phyloP scores from a whole-genome alignment of 2,329 filamentous ascomycete species.

The Penicillium sclerotigenum region DNA sequence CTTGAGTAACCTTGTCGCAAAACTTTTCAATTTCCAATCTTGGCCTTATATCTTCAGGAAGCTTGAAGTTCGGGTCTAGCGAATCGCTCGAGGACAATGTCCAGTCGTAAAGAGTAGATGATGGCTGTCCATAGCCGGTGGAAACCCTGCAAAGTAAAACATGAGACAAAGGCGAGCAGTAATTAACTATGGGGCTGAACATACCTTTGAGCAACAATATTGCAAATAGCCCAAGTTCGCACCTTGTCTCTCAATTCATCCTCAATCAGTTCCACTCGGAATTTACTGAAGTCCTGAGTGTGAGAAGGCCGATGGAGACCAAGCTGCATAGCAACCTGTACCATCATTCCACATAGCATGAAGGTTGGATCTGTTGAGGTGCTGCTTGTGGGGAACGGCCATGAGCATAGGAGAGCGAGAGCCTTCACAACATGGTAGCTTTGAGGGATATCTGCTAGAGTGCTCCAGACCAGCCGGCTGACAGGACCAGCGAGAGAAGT shows the following conservation, averaged over 20 bases:
- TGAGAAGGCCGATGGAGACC: slow-evolving; percentile 63
- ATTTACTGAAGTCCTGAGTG: slow-evolving; percentile 55
- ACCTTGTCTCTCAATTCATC: slow-evolving; percentile 63
- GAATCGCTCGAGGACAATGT: slow-evolving; percentile 49
- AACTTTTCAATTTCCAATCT: slow-evolving; percentile 58
- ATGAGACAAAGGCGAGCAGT: background rate
- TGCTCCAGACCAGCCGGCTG: slow-evolving; percentile 60
- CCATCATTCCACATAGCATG: slow-evolving; percentile 64
- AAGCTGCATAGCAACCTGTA: slow-evolving; percentile 66
- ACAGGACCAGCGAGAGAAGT: slow-evolving; percentile 53
- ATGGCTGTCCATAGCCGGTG: slow-evolving; percentile 66
- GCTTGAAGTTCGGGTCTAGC: slow-evolving; percentile 45
- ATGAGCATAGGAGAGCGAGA: slow-evolving; percentile 61
- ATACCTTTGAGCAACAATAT: slow-evolving; percentile 64
- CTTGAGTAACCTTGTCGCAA: slow-evolving; percentile 55
- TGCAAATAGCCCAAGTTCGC: slow-evolving; percentile 66
- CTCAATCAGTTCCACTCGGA: slow-evolving; percentile 54
- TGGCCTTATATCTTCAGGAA: slow-evolving; percentile 52
- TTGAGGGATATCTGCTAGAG: slow-evolving; percentile 58
- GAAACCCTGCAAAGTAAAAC: slow-evolving; percentile 50
- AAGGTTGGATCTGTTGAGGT: slow-evolving; percentile 64
- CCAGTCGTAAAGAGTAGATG: slow-evolving; percentile 60
- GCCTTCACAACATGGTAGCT: slow-evolving; percentile 65
- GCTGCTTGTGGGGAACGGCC: slow-evolving; percentile 62
- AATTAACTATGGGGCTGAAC: slow-evolving; percentile 12